These are phyloP conservation scores for Acanthamoeba healyi DNA, from an alignment of 208 protist genomes.

Conservation along the genomic window DNA sequence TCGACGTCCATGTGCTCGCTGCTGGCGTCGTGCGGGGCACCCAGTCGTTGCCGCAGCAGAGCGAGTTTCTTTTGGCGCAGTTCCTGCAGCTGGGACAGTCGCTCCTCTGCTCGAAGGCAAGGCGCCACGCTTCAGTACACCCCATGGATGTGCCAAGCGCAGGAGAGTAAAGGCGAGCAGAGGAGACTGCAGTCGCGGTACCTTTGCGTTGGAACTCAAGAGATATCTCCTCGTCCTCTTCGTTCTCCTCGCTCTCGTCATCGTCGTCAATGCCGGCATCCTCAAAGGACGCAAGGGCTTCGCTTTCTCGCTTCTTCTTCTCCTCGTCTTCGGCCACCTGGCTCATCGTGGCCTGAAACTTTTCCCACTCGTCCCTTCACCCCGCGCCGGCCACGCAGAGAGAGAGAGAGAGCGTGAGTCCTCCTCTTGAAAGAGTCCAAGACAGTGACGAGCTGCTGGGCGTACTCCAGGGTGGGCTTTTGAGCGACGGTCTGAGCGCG, in stretches of 20 bases:
- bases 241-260: background rate
- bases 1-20: background rate
- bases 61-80: background rate
- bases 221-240: background rate
- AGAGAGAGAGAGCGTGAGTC: background rate
- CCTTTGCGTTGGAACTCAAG: background rate
- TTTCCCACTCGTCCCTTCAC: constrained; percentile 25
- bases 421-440: too few species aligned
- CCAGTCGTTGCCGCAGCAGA: background rate
- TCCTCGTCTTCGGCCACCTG: constrained; percentile 7
- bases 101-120: constrained; percentile 12
- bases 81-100: constrained; percentile 13
- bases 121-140: too few species aligned
- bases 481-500: background rate
- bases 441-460: too few species aligned
- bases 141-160: too few species aligned
- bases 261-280: background rate
- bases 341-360: background rate
- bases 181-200: background rate
- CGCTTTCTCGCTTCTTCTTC: background rate
- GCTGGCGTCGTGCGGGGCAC: background rate
- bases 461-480: constrained; percentile 13
- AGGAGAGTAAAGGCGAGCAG: background rate
- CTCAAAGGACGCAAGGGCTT: background rate
- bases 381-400: too few species aligned